Conservation (phyloP, 805 yeast species). For the Wickerhamomyces rabaulensis region DNA sequence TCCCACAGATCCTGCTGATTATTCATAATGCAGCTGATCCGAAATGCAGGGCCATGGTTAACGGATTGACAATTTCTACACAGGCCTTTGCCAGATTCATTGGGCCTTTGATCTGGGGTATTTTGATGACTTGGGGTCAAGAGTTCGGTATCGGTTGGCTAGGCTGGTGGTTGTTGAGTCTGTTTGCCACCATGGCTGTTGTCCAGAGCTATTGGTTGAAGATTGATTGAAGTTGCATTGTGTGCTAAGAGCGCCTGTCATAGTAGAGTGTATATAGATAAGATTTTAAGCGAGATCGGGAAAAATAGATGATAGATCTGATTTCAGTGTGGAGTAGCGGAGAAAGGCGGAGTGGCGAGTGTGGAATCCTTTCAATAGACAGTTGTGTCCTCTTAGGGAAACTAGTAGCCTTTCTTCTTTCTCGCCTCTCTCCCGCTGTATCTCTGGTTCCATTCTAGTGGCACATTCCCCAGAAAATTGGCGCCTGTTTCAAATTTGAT, state of each 20-base stretch:
- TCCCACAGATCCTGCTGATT: neutral
- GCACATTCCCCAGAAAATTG: neutral
- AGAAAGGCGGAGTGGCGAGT: too few relatives aligned
- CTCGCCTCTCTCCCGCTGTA: too few relatives aligned
- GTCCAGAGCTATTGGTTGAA: neutral
- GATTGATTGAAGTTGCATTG: neutral
- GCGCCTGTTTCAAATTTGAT: too few relatives aligned
- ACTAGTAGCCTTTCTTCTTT: too few relatives aligned
- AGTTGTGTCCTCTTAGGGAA: too few relatives aligned
- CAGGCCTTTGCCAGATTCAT: neutral
- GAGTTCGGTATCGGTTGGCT: neutral
- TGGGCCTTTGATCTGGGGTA: neutral
- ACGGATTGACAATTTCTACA: neutral
- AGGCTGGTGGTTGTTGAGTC: neutral
- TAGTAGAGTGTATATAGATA: neutral
- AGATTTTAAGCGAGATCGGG: neutral
- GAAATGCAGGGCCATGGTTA: neutral
- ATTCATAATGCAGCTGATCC: slow-evolving; percentile 1
- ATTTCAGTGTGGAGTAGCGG: too few relatives aligned
- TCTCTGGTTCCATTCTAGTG: too few relatives aligned
- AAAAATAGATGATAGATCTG: too few relatives aligned
- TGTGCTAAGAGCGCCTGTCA: neutral
- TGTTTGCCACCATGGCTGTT: neutral
- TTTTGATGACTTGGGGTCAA: neutral
- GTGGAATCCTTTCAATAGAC: too few relatives aligned